These are phyloP conservation scores for Trebouxia gelatinosa DNA, from an alignment of 163 green algal species.

Conservation along the genomic window DNA sequence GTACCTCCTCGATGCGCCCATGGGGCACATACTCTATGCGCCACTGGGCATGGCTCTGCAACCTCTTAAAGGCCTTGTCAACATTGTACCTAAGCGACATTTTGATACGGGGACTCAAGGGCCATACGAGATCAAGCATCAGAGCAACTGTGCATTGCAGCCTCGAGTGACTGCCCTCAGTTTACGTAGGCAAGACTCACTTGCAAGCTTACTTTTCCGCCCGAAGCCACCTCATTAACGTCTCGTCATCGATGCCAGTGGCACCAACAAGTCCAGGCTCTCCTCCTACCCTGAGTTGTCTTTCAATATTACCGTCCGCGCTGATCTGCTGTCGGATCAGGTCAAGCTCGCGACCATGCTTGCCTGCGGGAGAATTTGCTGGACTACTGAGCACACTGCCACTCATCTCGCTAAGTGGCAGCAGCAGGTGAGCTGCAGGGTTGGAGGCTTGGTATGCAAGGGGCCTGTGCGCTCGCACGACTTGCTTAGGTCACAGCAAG, in stretches of 20 bases:
- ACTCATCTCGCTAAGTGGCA: too few relatives aligned
- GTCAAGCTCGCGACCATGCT: background rate
- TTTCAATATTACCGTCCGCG: background rate
- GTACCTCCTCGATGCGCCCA: slow-evolving; percentile 31
- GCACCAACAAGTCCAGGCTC: slow-evolving; percentile 16
- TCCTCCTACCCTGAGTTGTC: background rate
- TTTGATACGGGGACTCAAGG: background rate
- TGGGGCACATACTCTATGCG: slow-evolving; percentile 17
- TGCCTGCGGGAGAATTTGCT: background rate
- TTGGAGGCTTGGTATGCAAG: too few relatives aligned
- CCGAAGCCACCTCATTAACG: slow-evolving; percentile 35
- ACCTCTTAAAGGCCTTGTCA: slow-evolving; percentile 24
- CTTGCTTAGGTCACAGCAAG: too few relatives aligned
- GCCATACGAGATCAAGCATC: too few relatives aligned
- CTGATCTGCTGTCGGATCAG: background rate
- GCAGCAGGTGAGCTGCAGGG: too few relatives aligned
- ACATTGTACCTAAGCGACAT: slow-evolving; percentile 28
- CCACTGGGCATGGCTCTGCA: slow-evolving; percentile 35
- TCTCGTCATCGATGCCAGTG: slow-evolving; percentile 28
- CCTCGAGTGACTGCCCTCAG: too few relatives aligned
- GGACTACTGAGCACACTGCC: background rate
- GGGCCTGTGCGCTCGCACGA: too few relatives aligned
- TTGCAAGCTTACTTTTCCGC: slow-evolving; percentile 10
- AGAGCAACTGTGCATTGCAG: too few relatives aligned
- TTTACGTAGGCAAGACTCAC: background rate